Base-by-base conservation (phyloP, 371 early-diverging fungal species). In the Apophysomyces variabilis region DNA sequence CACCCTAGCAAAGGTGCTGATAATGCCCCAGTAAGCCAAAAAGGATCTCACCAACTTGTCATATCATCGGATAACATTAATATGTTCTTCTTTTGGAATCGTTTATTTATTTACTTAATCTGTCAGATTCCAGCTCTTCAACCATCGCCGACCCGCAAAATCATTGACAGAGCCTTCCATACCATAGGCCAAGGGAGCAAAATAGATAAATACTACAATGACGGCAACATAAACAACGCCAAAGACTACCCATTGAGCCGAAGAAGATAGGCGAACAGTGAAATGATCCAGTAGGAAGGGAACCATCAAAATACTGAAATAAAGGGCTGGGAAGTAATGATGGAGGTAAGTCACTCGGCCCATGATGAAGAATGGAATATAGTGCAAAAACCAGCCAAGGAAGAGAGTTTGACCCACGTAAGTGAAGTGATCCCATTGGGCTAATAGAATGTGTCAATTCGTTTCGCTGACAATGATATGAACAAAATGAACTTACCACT, bases 291-390 rank as follows among this genome's bases (percentile, higher is more conserved):
- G 57, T 62, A 93, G 63, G 73, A 85, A 91, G 37, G 86, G 86
- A 18, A 85, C 84, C 76, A 90, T 79, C 44, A 98, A 78, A 58
- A 96, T 89, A 38, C 92, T 89, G 80, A 99, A 99, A 81, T 98
- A 99, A 38, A 99, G 82, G 0, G 99, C 96, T 0, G 99, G 99
- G 82, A 97, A 98, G 80, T 99, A 99, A 76, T 99, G 99, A 75
- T 99, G 99, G 46, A 99, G 82, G 69, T 97, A 98, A 0, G 94
- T 93, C 47, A 99, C 99, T 57, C 99, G 93, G 11, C 96, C 97
- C 95, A 99, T 97, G 58, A 98, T 88, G 73, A 88, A 97, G 83
- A 99, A 99, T 12, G 99, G 99, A 21, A 96, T 60, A 80, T 96
- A 99, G 76, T 99, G 99, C 63, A 99, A 80, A 66, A 92, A 79